Conservation (phyloP, 1,284 basidiomycete genomes). For the Naganishia albida region DNA sequence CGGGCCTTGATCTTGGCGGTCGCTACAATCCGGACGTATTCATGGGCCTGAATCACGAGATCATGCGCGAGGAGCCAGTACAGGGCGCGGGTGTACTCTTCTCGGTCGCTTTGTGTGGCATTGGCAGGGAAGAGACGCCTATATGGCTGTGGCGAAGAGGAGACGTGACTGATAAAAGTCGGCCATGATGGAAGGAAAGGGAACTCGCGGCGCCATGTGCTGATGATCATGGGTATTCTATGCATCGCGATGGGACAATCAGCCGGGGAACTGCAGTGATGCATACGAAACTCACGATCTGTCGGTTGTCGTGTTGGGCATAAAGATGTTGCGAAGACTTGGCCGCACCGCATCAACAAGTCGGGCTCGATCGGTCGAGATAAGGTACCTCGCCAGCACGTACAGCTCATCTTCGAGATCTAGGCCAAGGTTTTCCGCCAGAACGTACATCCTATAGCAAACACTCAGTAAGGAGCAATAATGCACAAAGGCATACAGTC, state of each 20-base stretch:
- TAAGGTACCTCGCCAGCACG: slow-evolving; percentile 83
- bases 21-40: slow-evolving; percentile 80
- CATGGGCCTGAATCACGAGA: slow-evolving; percentile 79
- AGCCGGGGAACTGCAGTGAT: not conserved
- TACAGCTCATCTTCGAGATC: slow-evolving; percentile 82
- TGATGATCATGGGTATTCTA: slow-evolving; percentile 29
- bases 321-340: slow-evolving; percentile 81
- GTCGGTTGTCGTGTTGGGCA: slow-evolving; percentile 67
- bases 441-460: slow-evolving; percentile 71
- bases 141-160: slow-evolving; percentile 68
- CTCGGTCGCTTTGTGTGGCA: slow-evolving; percentile 52
- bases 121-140: slow-evolving; percentile 44
- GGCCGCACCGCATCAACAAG: slow-evolving; percentile 80
- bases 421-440: slow-evolving; percentile 80
- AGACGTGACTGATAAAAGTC: slow-evolving; percentile 69
- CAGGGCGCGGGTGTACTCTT: slow-evolving; percentile 77
- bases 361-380: slow-evolving; percentile 84
- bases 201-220: slow-evolving; percentile 56
- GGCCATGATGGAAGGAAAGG: slow-evolving; percentile 70
- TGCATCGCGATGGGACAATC: not conserved
- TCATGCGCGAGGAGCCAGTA: slow-evolving; percentile 88
- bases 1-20: slow-evolving; percentile 71
- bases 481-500: not conserved
- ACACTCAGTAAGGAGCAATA: not conserved
- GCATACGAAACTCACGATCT: slow-evolving; percentile 61